Evolutionary conservation across 192 early-diverging fungal species (phyloP), one percentile per base, ranked within the genome.

Genomic region (Backusella liffmaniae): DNA sequence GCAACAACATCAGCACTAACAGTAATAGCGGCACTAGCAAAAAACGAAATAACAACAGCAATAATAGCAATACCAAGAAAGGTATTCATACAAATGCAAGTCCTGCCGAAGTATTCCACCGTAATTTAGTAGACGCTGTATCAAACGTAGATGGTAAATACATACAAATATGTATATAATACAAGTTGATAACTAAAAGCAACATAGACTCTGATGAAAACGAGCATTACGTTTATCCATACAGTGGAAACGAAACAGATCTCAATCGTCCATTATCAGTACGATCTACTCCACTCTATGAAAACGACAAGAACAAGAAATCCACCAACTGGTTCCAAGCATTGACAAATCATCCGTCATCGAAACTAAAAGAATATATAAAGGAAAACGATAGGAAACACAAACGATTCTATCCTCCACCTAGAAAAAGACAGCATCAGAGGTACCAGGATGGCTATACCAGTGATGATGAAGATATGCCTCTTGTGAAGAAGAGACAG

Each of bases 171-270:
- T 4, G 10, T 49, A 49, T 49, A 49, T 56, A n/a, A 67, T 37
- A 44, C 0, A 49, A 49, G 5, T 6, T 4, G 18, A 49, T 49
- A 49, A 5, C 46, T 49, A n/a, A 49, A n/a, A 49, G 18, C 15
- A n/a, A n/a, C 2, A 30, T 76, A 80, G 80, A 77, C 65, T 81
- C 80, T 10, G 80, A 81, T 44, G 80, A 81, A 67, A 81, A 81
- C 71, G 80, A 81, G 67, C 69, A 70, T 18, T 81, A 81, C 70
- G 73, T 81, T 1, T 81, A 81, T 49, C 80, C 80, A 3, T 81
- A 75, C 34, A 74, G 76, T 37, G 70, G 76, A 23, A 75, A 67
- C 46, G 67, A 66, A 41, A 72, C 68, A 18, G 56, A 62, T 12
- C 34, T 36, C 26, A 37, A 73, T 35, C 37, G 66, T 15, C 66